phyloP scores from a whole-genome alignment of 2,329 filamentous ascomycete genomes.

The Microthyrium microscopicum region DNA sequence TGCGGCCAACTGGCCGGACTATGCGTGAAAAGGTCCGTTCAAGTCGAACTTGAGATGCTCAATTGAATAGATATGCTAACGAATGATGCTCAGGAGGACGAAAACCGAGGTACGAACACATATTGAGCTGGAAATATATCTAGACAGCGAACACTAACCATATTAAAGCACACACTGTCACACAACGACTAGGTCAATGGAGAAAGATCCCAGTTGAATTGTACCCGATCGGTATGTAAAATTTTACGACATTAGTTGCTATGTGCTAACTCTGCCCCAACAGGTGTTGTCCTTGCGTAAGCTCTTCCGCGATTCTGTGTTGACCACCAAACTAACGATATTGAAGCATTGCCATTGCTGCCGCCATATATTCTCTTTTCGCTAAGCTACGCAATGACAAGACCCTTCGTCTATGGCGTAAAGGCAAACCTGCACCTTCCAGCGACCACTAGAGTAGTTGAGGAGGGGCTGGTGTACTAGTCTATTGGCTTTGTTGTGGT shows the following conservation, averaged over 20 bases:
- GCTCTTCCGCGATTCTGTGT: slow-evolving; percentile 17
- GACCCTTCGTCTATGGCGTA: slow-evolving; percentile 73
- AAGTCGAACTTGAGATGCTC: no score
- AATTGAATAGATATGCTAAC: slow-evolving; percentile 1
- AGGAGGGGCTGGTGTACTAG: no score
- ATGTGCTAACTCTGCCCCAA: slow-evolving; percentile 12
- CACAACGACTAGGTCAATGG: slow-evolving; percentile 79
- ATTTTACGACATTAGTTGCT: background rate
- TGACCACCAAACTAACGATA: slow-evolving; percentile 8
- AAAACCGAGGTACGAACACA: no score
- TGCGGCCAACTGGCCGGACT: no score
- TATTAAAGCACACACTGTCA: slow-evolving; percentile 74
- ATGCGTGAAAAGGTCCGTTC: no score
- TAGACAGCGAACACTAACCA: no score
- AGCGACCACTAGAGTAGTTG: no score
- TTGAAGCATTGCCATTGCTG: slow-evolving; percentile 47
- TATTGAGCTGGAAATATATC: no score
- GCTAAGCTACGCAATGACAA: slow-evolving; percentile 81
- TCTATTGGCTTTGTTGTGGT: no score
- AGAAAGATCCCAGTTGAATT: slow-evolving; percentile 87
- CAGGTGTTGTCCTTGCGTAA: slow-evolving; percentile 76
- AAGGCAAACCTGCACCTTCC: slow-evolving; percentile 37
- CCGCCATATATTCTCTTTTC: slow-evolving; percentile 64
- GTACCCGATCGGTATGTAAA: slow-evolving; percentile 69
- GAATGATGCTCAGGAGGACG: no score